Conservation (phyloP, 805 yeast genomes). For the Tetrapisispora fleetii region DNA sequence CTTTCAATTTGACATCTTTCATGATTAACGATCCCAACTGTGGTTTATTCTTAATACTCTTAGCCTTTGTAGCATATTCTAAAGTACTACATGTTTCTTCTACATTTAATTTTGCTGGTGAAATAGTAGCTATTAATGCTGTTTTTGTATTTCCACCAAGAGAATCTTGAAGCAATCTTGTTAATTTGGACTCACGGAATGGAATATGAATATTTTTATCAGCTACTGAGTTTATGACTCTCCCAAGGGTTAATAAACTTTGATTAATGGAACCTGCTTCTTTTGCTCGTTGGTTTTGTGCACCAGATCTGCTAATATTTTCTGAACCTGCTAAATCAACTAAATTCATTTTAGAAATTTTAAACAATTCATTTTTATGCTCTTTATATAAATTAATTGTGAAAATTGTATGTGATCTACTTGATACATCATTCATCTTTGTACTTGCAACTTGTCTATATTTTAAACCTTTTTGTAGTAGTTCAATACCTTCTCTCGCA, state of each 20-base stretch:
- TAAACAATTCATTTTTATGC: conserved; percentile 36
- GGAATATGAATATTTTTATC: conserved; percentile 60
- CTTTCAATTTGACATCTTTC: conserved; percentile 39
- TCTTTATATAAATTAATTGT: conserved; percentile 59
- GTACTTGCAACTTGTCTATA: conserved; percentile 79
- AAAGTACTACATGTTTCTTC: conserved; percentile 80
- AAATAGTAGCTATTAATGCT: conserved; percentile 75
- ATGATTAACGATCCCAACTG: conserved; percentile 56
- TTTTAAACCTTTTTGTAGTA: conserved; percentile 60
- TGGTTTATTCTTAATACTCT: conserved; percentile 63
- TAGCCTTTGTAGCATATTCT: conserved; percentile 82
- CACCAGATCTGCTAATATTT: conserved; percentile 76
- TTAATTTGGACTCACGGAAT: conserved; percentile 71
- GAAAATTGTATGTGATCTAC: conserved; percentile 87
- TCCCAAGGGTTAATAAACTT: conserved; percentile 75
- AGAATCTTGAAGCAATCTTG: conserved; percentile 66
- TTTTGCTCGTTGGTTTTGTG: conserved; percentile 72
- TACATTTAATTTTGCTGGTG: conserved; percentile 68
- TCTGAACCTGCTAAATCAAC: conserved; percentile 97
- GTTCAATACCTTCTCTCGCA: conserved; percentile 56
- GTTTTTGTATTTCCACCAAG: conserved; percentile 86
- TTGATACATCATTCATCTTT: conserved; percentile 77
- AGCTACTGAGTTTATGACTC: conserved; percentile 72
- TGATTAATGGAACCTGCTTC: conserved; percentile 95
- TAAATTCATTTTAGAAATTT: conserved; percentile 40